phyloP scores from a whole-genome alignment of 441 rosid species.

The Capsella rubella region DNA sequence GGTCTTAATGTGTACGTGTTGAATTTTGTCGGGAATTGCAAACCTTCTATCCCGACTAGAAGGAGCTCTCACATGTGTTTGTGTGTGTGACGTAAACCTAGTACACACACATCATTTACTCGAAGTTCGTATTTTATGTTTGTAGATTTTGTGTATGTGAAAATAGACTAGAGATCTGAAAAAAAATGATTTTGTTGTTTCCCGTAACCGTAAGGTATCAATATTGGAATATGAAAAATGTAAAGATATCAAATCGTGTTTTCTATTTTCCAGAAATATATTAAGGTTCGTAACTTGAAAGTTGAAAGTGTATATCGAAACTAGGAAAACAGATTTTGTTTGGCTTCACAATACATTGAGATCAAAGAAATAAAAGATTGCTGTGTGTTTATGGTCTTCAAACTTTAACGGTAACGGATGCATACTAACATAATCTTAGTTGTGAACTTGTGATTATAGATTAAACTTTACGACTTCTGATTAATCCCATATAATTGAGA shows the following conservation, averaged over 20 bases:
- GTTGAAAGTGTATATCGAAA: not conserved
- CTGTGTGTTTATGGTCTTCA: no score
- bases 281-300: not conserved
- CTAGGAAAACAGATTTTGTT: not conserved
- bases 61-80: constrained; percentile 27
- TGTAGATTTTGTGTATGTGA: not conserved
- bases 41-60: constrained; percentile 14
- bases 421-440: no score
- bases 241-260: constrained; percentile 1
- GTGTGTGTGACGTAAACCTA: constrained; percentile 31
- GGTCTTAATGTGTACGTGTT: constrained; percentile 20
- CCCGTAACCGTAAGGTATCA: constrained; percentile 27
- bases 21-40: constrained; percentile 7
- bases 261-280: not conserved
- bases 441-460: no score
- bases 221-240: constrained; percentile 2
- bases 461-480: no score
- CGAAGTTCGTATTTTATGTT: constrained; percentile 17
- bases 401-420: no score
- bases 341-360: no score
- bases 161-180: not conserved
- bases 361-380: no score
- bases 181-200: constrained; percentile 34
- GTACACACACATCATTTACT: constrained; percentile 6
- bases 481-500: no score